A percentile compares a stretch with the other conserved stretches of the same genome.
These are phyloP conservation scores for Chaetomiaceae sp. DNA, from an alignment of 2,329 filamentous ascomycete genomes.

Conservation along the genomic window DNA sequence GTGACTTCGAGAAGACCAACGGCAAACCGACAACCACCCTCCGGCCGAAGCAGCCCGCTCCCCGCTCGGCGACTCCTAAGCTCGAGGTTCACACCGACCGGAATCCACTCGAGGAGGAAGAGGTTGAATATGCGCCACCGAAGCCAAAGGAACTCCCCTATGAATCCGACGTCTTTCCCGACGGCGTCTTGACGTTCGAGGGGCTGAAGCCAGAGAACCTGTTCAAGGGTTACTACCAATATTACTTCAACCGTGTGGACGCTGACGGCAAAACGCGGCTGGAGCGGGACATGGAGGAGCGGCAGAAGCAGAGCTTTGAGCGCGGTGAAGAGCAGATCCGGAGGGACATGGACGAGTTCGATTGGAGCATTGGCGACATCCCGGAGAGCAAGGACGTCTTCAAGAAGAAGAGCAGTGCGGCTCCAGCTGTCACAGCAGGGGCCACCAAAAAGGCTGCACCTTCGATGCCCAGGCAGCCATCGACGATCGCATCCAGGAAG, in stretches of 20 bases:
- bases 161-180: slow-evolving; percentile 64
- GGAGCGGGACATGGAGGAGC: slow-evolving; percentile 57
- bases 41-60: slow-evolving; percentile 53
- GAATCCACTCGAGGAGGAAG: slow-evolving; percentile 54
- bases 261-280: slow-evolving; percentile 61
- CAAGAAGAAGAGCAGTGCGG: slow-evolving; percentile 30
- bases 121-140: slow-evolving; percentile 88
- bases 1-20: slow-evolving; percentile 57
- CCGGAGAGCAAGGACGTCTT: slow-evolving; percentile 42
- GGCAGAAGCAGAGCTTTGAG: slow-evolving; percentile 46
- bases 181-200: slow-evolving; percentile 52
- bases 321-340: slow-evolving; percentile 64
- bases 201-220: slow-evolving; percentile 55
- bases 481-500: slow-evolving; percentile 51
- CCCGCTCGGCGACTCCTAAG: slow-evolving; percentile 52
- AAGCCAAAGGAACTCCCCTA: slow-evolving; percentile 62
- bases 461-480: slow-evolving; percentile 32
- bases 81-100: slow-evolving; percentile 58
- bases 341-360: slow-evolving; percentile 58
- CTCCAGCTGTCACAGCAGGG: slow-evolving; percentile 17
- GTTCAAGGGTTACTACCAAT: slow-evolving; percentile 57
- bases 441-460: slow-evolving; percentile 23
- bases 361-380: slow-evolving; percentile 57
- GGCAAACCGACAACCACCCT: slow-evolving; percentile 56
- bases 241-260: slow-evolving; percentile 60